Evolutionary conservation across 306 rosid species (phyloP).

Genomic region (Quillaja saponaria): DNA sequence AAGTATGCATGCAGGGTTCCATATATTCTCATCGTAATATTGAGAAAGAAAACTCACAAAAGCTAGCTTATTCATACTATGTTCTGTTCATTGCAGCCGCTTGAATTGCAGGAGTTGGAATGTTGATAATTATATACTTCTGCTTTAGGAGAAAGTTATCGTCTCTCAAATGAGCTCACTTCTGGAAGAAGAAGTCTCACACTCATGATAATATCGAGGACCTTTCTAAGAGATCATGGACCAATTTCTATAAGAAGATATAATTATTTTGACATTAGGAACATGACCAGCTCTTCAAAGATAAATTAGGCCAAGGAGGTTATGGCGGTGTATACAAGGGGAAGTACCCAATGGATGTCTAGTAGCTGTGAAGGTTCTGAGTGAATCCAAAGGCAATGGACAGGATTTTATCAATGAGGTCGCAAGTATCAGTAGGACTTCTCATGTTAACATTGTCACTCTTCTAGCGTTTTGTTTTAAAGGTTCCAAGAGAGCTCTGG

Average conservation of each 20-base stretch:
- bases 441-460: constrained; percentile 32
- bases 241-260: constrained; percentile 37
- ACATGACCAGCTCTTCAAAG: constrained; percentile 37
- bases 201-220: constrained; percentile 36
- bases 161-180: neutral
- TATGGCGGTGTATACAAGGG: constrained; percentile 51
- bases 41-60: neutral
- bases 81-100: no score
- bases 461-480: constrained; percentile 29
- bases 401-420: constrained; percentile 31
- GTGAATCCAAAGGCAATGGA: constrained; percentile 25
- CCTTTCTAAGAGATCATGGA: constrained; percentile 34
- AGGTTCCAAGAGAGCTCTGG: constrained; percentile 25
- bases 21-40: neutral
- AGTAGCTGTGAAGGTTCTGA: constrained; percentile 45
- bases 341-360: constrained; percentile 17
- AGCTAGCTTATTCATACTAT: neutral
- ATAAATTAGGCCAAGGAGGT: constrained; percentile 46
- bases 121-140: neutral
- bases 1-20: neutral
- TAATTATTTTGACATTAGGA: constrained; percentile 38
- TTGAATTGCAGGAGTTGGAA: neutral
- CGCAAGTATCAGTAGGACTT: constrained; percentile 31
- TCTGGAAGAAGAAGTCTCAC: constrained; percentile 14
- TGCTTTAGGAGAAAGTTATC: neutral